A percentile compares a stretch with the other conserved stretches of the same genome.
phyloP scores from a whole-genome alignment of 2,329 filamentous ascomycete genomes.

The Scedosporium apiospermum region DNA sequence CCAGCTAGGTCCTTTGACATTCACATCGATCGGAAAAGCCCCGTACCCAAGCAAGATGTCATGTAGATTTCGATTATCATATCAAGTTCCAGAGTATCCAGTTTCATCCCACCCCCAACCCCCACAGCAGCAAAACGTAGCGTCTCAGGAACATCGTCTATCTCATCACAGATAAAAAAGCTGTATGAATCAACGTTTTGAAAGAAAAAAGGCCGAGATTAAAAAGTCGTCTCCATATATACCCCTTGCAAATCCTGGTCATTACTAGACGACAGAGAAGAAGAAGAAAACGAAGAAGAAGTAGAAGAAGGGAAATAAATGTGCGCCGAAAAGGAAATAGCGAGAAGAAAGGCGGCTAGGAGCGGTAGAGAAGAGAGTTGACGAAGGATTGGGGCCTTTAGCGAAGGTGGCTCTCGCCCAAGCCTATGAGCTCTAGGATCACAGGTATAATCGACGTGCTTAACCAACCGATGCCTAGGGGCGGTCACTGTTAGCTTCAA shows the following conservation, averaged over 20 bases:
- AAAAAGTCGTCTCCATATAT: not conserved
- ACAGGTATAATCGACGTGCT: conserved; percentile 67
- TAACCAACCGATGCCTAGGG: conserved; percentile 69
- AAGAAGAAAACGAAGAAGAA: not conserved
- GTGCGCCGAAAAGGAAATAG: not conserved
- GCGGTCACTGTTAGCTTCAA: conserved; percentile 9
- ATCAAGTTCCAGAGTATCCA: not conserved
- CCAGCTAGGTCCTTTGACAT: not conserved
- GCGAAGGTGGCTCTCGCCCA: conserved; percentile 33
- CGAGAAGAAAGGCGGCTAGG: not conserved
- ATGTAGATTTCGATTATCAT: not conserved
- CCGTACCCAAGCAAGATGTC: not conserved
- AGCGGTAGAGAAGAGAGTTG: not conserved
- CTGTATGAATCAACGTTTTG: not conserved
- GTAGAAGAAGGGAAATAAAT: not conserved
- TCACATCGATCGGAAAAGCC: not conserved
- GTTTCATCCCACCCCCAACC: not conserved
- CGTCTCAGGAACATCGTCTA: not conserved
- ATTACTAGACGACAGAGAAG: not conserved
- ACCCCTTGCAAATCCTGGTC: not conserved
- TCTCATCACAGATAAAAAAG: not conserved
- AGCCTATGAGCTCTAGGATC: conserved; percentile 54
- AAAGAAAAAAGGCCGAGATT: not conserved
- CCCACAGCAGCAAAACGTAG: not conserved
- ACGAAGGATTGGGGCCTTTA: not conserved